Evolutionary conservation across 1,139 yeast species (phyloP), one percentile per base, ranked within the genome.

Genomic region (Saccharomycopsis hybrid): DNA sequence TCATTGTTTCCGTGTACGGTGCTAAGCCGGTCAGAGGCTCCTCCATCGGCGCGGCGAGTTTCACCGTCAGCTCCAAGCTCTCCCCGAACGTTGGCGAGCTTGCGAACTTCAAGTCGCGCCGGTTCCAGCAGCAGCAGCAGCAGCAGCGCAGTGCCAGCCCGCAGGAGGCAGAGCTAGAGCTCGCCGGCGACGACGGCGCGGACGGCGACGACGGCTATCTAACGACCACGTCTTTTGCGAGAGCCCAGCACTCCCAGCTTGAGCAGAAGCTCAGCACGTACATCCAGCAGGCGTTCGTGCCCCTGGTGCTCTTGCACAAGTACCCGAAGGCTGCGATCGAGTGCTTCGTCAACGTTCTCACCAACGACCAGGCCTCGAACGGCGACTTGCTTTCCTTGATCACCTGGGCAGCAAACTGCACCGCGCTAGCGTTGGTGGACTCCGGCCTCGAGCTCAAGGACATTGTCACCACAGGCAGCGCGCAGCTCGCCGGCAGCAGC

Each of bases 281-380:
- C 59, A 68, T 84, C 27, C 76, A 78, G 52, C 76, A 85, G 2
- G 72, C 85, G 41, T 65, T 82, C 41, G 68, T 77, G 42, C 82
- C 87, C 8, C 68, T 83, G 1, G 75, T 92, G 3, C 66, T 85
- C 41, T 70, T 88, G 46, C 78, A 78, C 18, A 79, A 82, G 54
- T 90, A 90, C 63, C 97, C 97, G 4, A 92, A 92, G 65, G 85
- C 96, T 5, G 80, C 90, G 27, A 86, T 92, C 50, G 94, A 84
- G 60, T 73, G 92, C 28, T 84, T 82, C 58, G 72, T 90, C n/a
- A 78, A 85, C 42, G 70, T 88, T 2, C 69, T 88, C 24, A 72
- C 84, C 7, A 64, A 72, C 18, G 73, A 74, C 42, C 56, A 68
- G 11, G 56, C 60, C 9, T 66, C 70, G 30, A 46, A 55, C 43